Percentiles rank a stretch among this genome's conserved stretches.
These are phyloP conservation scores for Candida orba DNA, from an alignment of 805 yeast species.

Conservation along the genomic window DNA sequence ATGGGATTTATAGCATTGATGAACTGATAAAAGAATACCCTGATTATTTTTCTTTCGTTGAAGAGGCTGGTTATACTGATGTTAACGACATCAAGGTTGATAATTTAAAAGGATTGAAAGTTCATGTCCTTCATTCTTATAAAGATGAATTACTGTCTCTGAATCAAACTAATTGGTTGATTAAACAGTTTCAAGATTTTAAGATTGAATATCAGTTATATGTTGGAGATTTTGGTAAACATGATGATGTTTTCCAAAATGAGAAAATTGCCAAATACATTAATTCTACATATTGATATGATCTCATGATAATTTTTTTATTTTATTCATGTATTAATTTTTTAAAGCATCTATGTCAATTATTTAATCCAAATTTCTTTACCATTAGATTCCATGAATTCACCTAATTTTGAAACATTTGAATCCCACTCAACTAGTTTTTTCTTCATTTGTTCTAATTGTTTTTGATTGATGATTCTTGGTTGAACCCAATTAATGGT, in stretches of 20 bases:
- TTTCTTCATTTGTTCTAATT: constrained; percentile 67
- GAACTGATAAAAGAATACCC: constrained; percentile 56
- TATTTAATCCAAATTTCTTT: constrained; percentile 53
- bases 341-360: neutral
- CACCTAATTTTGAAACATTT: constrained; percentile 60
- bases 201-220: constrained; percentile 16
- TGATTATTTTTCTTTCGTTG: constrained; percentile 45
- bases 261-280: constrained; percentile 30
- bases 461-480: constrained; percentile 76
- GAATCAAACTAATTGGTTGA: constrained; percentile 40
- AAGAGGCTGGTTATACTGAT: constrained; percentile 44
- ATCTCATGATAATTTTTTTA: neutral
- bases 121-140: constrained; percentile 50
- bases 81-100: constrained; percentile 7
- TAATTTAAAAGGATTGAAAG: constrained; percentile 5
- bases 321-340: neutral
- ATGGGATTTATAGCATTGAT: constrained; percentile 60
- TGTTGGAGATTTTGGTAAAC: constrained; percentile 45
- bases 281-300: constrained; percentile 10
- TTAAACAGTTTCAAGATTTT: constrained; percentile 25
- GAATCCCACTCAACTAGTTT: constrained; percentile 74
- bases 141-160: constrained; percentile 58
- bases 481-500: constrained; percentile 95
- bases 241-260: constrained; percentile 54
- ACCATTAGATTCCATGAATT: constrained; percentile 54